phyloP scores from a whole-genome alignment of 768 basidiomycete genomes.

The Suillus subaureus region DNA sequence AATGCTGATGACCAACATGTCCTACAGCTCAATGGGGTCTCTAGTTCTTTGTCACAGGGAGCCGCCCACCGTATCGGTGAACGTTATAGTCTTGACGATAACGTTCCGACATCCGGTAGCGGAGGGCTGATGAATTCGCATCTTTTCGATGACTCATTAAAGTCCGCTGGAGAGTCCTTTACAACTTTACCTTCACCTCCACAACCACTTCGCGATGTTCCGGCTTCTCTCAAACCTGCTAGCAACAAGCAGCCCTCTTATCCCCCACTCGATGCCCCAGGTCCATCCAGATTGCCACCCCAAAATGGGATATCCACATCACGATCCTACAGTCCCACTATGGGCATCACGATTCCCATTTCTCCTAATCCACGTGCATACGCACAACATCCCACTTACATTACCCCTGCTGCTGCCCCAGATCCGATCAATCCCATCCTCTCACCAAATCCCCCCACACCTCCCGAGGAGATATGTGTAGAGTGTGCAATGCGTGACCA shows the following conservation, averaged over 20 bases:
- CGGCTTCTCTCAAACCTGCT: constrained; percentile 40
- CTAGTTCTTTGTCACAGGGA: constrained; percentile 48
- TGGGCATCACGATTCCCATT: constrained; percentile 55
- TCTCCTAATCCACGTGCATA: constrained; percentile 68
- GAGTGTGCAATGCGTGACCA: constrained; percentile 99
- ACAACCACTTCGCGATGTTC: constrained; percentile 22
- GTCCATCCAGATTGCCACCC: constrained; percentile 41
- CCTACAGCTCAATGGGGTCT: constrained; percentile 42
- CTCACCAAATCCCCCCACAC: constrained; percentile 51
- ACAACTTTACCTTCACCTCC: constrained; percentile 26
- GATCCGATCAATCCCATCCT: constrained; percentile 65
- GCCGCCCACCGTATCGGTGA: constrained; percentile 50
- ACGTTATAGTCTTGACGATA: constrained; percentile 55
- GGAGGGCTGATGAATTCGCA: constrained; percentile 29
- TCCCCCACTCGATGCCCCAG: constrained; percentile 37
- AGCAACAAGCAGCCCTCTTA: constrained; percentile 51
- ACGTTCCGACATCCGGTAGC: constrained; percentile 20
- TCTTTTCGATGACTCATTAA: constrained; percentile 32
- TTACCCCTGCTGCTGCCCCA: constrained; percentile 56
- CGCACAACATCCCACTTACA: constrained; percentile 77
- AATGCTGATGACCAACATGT: constrained; percentile 25
- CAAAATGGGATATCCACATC: constrained; percentile 62
- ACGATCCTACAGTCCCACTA: constrained; percentile 49
- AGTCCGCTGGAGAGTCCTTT: constrained; percentile 32
- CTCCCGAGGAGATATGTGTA: constrained; percentile 84